Evolutionary conservation across 2,329 filamentous ascomycete species (phyloP), one percentile per base, ranked within the genome.

Genomic region (Penicillium capsulatum): DNA sequence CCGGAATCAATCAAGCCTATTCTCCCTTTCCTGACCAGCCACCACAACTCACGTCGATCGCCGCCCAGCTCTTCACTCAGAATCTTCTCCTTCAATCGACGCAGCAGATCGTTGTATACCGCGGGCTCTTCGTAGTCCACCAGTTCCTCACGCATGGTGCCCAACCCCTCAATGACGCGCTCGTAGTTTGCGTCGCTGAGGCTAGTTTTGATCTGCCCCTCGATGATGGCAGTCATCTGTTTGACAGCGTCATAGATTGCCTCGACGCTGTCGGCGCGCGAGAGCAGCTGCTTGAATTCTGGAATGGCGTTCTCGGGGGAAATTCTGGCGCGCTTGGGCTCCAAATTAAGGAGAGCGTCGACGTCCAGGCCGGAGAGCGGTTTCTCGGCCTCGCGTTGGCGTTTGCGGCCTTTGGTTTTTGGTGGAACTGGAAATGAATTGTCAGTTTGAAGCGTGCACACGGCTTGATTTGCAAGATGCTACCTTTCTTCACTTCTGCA

Each of bases 361-460:
- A 97, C 77, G 54, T 97, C 86, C 28, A 98, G 81, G 14, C 90
- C 90, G 0, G 91, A 97, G 7, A 95, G 77, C 0, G 92, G 92
- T 54, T 91, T 91, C 42, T 84, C 76, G 1, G 76, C 67, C 19
- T 94, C 81, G 50, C 79, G 78, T 31, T 75, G 74, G 26, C 74
- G 71, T 57, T 83, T 84, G 45, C 81, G 83, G 24, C 85, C 83
- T 63, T 87, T 88, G 28, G 76, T 76, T 62, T 89, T 92, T 0
- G 84, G 81, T 6, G 87, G 86, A 0, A 95, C 88, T 83, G 53
- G 6, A 41, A 2, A n/a, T 30, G 10, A 2, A n/a, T n/a, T n/a
- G n/a, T n/a, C n/a, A n/a, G n/a, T n/a, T n/a, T n/a, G n/a, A n/a
- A n/a, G n/a, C n/a, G n/a, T n/a, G n/a, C n/a, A n/a, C n/a, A n/a